Base-by-base conservation (phyloP, 1,139 yeast genomes). In the Hemisphaericaspora subhashii region DNA sequence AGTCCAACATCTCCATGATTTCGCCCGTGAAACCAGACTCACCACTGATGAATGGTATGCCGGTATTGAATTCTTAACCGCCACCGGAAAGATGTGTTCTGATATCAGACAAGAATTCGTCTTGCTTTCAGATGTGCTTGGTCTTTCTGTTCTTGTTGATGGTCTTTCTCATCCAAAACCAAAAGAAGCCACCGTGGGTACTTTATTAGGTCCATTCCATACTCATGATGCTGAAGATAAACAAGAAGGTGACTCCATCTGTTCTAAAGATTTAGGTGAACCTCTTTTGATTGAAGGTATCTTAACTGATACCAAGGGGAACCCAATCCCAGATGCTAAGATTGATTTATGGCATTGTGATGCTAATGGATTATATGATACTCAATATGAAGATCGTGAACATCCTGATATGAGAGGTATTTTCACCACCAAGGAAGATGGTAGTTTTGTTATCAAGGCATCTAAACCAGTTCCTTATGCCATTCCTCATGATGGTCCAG, bases 401-500 rank as follows among this genome's bases (percentile, higher is more conserved):
- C 42, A 41, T 23, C 62, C 62, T 17, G 66, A 63, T 29, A 52
- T 64, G 52, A 51, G 71, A 41, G 71, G 70, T 5, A 57, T 63
- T 28, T 51, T 62, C 28, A 43, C 37, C 35, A 55, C 68, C 3
- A 52, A 53, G 25, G 43, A 40, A 11, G 55, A 60, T 32, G 72
- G 71, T 9, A 39, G 51, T 24, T 63, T 55, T 42, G 42, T 52
- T 24, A 57, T 58, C 35, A 50, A 57, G 36, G 64, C 64, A 23
- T 52, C 64, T 15, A 54, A 53, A 21, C 71, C 71, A 5, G 65
- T 63, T 6, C 53, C 68, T 21, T 65, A 65, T 39, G 68, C 70
- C 12, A 65, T 65, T 41, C 71, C 70, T 10, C 61, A 60, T 44
- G 70, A 65, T 48, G 71, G 71, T 3, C 71, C 71, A 3, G 70